Conservation (phyloP, 371 early-diverging fungal genomes). For the Rhizopus arrhizus region DNA sequence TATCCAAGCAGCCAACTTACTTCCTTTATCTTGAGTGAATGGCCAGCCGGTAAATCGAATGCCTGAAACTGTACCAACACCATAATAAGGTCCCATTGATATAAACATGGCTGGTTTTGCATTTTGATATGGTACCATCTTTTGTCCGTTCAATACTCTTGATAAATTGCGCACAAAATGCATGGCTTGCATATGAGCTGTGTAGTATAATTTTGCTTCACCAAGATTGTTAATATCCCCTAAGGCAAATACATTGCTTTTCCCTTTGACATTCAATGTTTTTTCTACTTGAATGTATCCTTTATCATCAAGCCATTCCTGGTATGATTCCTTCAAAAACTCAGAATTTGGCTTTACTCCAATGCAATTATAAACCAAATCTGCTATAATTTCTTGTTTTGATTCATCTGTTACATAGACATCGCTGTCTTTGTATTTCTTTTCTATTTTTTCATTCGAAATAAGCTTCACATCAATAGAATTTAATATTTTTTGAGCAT, state of each 20-base stretch:
- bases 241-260: slow-evolving; percentile 33
- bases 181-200: slow-evolving; percentile 48
- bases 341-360: slow-evolving; percentile 38
- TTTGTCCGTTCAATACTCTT: slow-evolving; percentile 11
- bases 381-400: slow-evolving; percentile 21
- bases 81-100: slow-evolving; percentile 37
- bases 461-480: slow-evolving; percentile 21
- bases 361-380: slow-evolving; percentile 35
- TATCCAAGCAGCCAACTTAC: slow-evolving; percentile 25
- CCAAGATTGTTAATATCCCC: slow-evolving; percentile 36
- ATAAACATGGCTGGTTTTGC: slow-evolving; percentile 29
- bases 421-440: slow-evolving; percentile 1
- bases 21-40: slow-evolving; percentile 28
- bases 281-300: slow-evolving; percentile 30
- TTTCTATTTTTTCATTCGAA: slow-evolving; percentile 25
- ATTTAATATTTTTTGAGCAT: slow-evolving; percentile 27
- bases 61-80: slow-evolving; percentile 27
- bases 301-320: slow-evolving; percentile 32
- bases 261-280: slow-evolving; percentile 25
- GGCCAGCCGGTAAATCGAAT: slow-evolving; percentile 36
- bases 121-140: slow-evolving; percentile 28
- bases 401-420: slow-evolving; percentile 36
- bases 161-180: slow-evolving; percentile 30
- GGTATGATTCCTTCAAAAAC: slow-evolving; percentile 26
- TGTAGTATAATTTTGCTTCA: slow-evolving; percentile 50